Evolutionary conservation across 129 eudicot genomes (phyloP).

Genomic region (Scalesia atractyloides): DNA sequence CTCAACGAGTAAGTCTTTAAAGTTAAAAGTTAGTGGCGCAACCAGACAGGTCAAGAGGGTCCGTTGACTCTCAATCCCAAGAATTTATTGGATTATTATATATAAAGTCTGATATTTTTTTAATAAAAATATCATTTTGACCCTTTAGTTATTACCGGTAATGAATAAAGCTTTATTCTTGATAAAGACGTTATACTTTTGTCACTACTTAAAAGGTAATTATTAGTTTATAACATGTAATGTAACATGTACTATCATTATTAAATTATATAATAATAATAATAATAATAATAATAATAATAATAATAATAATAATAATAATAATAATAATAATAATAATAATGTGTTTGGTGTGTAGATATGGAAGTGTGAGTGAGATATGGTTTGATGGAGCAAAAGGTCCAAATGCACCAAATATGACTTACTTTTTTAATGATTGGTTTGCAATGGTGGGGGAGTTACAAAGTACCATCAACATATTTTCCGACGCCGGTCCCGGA

Average conservation of each 20-base stretch:
- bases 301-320: not conserved
- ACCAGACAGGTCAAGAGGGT: no score
- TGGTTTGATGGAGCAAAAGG: slow-evolving; percentile 99
- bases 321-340: no score
- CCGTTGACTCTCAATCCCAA: no score
- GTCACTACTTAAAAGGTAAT: no score
- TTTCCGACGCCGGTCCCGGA: slow-evolving; percentile 93
- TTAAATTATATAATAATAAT: not conserved
- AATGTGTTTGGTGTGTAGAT: slow-evolving; percentile 41
- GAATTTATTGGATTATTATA: no score
- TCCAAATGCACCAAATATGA: slow-evolving; percentile 69
- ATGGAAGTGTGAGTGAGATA: slow-evolving; percentile 75
- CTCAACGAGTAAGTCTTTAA: slow-evolving; percentile 52
- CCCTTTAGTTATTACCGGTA: no score
- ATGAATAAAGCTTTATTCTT: no score
- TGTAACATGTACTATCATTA: not conserved
- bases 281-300: no score
- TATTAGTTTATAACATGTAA: no score
- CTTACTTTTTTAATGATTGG: slow-evolving; percentile 78
- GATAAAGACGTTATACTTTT: no score
- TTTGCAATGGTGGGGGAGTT: slow-evolving; percentile 74
- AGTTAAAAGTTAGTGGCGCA: not conserved
- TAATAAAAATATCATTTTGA: no score
- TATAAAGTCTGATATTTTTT: no score
- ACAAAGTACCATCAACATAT: slow-evolving; percentile 86